phyloP scores from a whole-genome alignment of 306 rosid species.

The Cyamopsis tetragonoloba region DNA sequence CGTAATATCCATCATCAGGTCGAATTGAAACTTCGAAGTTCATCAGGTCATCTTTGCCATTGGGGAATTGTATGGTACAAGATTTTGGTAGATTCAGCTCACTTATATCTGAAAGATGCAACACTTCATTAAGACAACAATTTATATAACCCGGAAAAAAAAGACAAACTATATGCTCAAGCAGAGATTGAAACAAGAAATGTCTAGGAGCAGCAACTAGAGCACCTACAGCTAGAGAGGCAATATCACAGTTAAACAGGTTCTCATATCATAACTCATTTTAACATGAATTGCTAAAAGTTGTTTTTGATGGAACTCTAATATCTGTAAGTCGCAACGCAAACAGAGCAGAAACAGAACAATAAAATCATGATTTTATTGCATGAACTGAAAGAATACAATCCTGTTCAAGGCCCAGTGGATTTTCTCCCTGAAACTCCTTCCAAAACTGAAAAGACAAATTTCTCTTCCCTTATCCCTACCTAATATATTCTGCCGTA shows the following conservation, averaged over 20 bases:
- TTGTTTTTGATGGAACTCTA: no score
- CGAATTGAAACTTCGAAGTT: slow-evolving; percentile 89
- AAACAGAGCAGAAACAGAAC: no score
- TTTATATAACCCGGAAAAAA: neutral
- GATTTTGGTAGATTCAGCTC: slow-evolving; percentile 93
- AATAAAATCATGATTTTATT: no score
- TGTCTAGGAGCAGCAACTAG: neutral
- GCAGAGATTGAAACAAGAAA: neutral
- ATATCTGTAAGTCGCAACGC: no score
- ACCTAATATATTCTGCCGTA: no score
- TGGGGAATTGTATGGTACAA: slow-evolving; percentile 73
- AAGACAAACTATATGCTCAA: neutral
- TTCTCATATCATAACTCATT: no score
- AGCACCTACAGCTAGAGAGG: neutral
- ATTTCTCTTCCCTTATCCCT: no score
- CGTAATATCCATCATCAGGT: slow-evolving; percentile 91
- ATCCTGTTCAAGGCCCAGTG: no score
- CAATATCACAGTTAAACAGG: neutral
- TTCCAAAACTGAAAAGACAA: no score
- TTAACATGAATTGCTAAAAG: neutral
- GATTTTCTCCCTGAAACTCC: no score
- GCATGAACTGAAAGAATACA: no score
- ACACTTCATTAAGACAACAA: slow-evolving; percentile 22
- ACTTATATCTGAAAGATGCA: slow-evolving; percentile 67
- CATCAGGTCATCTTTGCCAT: slow-evolving; percentile 95